These are phyloP conservation scores for Eimeria acervulina DNA, from an alignment of 169 alveolate genomes.

Conservation along the genomic window DNA sequence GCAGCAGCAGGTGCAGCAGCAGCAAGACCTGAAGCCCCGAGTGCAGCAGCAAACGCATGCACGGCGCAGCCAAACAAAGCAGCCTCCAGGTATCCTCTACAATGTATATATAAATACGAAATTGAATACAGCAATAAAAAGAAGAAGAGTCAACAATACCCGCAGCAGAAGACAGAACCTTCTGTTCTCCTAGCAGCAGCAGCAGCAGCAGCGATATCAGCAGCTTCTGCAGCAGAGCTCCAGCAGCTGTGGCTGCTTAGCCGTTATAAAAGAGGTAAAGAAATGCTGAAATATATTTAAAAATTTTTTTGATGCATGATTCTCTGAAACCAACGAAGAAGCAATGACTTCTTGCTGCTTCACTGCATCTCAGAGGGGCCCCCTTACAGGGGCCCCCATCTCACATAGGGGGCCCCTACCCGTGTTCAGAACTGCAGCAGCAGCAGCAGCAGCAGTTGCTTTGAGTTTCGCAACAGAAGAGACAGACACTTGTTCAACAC, in stretches of 20 bases:
- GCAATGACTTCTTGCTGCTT: too few species aligned
- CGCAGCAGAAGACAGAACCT: not conserved
- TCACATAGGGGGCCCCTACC: not conserved
- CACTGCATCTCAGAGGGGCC: not conserved
- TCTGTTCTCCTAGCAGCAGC: not conserved
- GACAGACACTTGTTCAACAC: not conserved
- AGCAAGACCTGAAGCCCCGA: too few species aligned
- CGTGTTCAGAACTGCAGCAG: not conserved
- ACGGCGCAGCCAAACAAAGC: not conserved
- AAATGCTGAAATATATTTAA: too few species aligned
- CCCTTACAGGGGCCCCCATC: not conserved
- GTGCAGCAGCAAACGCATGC: not conserved
- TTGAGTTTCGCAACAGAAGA: not conserved
- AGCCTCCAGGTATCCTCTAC: not conserved
- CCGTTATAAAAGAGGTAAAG: too few species aligned
- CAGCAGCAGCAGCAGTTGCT: not conserved
- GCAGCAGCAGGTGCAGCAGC: conserved; percentile 18
- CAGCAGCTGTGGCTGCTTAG: too few species aligned
- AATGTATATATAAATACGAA: not conserved
- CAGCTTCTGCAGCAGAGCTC: too few species aligned
- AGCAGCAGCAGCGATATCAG: too few species aligned
- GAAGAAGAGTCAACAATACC: not conserved
- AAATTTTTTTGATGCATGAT: too few species aligned
- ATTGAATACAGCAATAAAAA: not conserved
- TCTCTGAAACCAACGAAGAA: too few species aligned